A percentile compares a stretch with the other conserved stretches of the same genome.
Conservation (phyloP, 2,329 filamentous ascomycete genomes). For the Colletotrichum horii region DNA sequence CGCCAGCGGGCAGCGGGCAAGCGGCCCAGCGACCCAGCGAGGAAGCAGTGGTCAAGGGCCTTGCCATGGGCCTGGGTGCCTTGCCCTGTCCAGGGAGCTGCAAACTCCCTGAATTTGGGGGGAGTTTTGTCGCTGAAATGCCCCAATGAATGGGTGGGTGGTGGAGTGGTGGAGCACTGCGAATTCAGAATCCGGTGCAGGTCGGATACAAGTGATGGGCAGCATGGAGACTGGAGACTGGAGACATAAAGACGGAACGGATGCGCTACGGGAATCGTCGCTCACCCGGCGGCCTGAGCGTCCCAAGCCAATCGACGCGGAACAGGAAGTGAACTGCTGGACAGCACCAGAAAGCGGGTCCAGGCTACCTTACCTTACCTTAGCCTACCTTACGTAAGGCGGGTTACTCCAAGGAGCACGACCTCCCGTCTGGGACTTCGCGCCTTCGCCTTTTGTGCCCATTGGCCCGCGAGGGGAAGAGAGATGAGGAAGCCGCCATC, state of each 20-base stretch:
- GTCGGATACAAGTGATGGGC: no score
- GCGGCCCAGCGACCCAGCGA: background rate
- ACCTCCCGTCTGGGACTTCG: slow-evolving; percentile 7
- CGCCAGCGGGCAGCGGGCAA: background rate
- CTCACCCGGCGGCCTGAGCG: slow-evolving; percentile 20
- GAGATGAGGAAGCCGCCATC: background rate
- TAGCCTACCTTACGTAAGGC: background rate
- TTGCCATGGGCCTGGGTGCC: slow-evolving; percentile 8
- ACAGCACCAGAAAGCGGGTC: background rate
- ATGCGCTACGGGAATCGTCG: slow-evolving; percentile 16
- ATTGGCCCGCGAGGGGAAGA: background rate
- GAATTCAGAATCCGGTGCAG: no score
- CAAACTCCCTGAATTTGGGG: background rate
- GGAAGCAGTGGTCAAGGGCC: background rate
- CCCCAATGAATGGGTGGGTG: background rate
- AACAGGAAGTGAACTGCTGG: background rate
- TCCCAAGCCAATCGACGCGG: background rate
- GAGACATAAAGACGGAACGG: background rate
- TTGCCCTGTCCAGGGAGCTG: background rate
- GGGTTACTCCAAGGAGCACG: slow-evolving; percentile 1
- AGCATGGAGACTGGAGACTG: no score
- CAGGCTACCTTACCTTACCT: background rate
- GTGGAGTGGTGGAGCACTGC: background rate
- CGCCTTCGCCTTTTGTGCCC: background rate
- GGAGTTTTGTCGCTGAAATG: background rate